Base-by-base conservation (phyloP, 768 basidiomycete species). In the Coprinopsis sp. region DNA sequence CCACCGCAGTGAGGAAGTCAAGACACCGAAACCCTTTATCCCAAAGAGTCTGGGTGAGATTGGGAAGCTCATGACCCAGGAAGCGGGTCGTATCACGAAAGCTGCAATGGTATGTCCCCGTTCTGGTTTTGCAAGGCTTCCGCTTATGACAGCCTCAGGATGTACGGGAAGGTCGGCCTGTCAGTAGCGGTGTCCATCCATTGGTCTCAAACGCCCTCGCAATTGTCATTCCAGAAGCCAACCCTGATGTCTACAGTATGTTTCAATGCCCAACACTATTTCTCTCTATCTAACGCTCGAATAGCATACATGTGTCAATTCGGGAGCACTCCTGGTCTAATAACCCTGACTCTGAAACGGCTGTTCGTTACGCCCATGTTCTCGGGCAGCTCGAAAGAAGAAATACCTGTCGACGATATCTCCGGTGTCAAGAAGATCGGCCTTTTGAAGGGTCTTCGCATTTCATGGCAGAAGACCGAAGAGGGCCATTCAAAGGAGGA, bases 291-390 rank as follows among this genome's bases (percentile, higher is more conserved):
- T 36, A 11, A 33, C 30, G 4, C 40, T 8, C 33, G 14, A 6
- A 23, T 41, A 86, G 84, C 77, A 1, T 86, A 77, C 61, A 73
- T 81, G 42, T 80, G 79, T 33, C 80, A 84, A 48, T 68, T 76
- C 44, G 64, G 64, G 37, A 71, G 78, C 22, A 61, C 64, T 4
- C 78, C 80, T 1, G 84, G 84, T 1, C 58, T 84, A 33, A 74
- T 86, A 41, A 83, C 80, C 19, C 47, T 86, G 48, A 79, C 79
- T 3, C 43, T 64, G 18, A 65, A 64, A 13, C 60, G 63, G 16
- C 51, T 87, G 14, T 71, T 66, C 54, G 84, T 84, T 59, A 81
- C 81, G 3, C 66, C 81, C 1, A 57, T 85, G 47, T 61, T 74
- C 51, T 69, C 73, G 24, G 60, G 66, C 6, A 66, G 53, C 6